These are phyloP conservation scores for Cladorrhinum sp. DNA, from an alignment of 2,329 filamentous ascomycete species.

Conservation along the genomic window DNA sequence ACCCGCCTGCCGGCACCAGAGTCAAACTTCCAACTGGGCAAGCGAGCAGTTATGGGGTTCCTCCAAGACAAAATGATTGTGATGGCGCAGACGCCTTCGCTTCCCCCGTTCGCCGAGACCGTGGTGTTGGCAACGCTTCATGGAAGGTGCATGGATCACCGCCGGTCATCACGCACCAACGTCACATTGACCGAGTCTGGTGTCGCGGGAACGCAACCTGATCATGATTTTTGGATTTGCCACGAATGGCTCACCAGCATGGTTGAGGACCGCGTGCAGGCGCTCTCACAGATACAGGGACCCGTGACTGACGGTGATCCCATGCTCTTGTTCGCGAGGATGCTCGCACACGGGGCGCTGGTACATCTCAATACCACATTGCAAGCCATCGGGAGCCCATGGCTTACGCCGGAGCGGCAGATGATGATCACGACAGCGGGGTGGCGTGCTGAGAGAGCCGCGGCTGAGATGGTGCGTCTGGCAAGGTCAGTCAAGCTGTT, in stretches of 20 bases:
- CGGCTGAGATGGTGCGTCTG: not conserved
- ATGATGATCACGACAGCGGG: not conserved
- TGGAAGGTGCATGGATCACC: not conserved
- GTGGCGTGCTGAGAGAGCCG: not conserved
- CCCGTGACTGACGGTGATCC: not conserved
- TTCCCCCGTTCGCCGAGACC: constrained; percentile 7
- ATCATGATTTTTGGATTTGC: not conserved
- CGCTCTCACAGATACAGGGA: not conserved
- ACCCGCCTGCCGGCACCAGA: constrained; percentile 6
- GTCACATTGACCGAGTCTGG: not conserved
- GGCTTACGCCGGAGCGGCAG: not conserved
- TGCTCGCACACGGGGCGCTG: not conserved
- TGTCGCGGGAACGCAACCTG: not conserved
- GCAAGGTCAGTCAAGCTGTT: not conserved
- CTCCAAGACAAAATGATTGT: not conserved
- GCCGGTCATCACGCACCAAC: not conserved
- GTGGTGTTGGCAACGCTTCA: not conserved
- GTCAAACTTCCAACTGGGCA: constrained; percentile 3
- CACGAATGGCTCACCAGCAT: not conserved
- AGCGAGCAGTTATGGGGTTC: not conserved
- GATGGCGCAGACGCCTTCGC: not conserved
- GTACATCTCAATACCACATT: not conserved
- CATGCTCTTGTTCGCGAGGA: not conserved
- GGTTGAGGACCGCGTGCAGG: not conserved
- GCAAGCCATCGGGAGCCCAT: not conserved